phyloP scores from a whole-genome alignment of 306 rosid genomes.

The Chamaecrista fasciculata region DNA sequence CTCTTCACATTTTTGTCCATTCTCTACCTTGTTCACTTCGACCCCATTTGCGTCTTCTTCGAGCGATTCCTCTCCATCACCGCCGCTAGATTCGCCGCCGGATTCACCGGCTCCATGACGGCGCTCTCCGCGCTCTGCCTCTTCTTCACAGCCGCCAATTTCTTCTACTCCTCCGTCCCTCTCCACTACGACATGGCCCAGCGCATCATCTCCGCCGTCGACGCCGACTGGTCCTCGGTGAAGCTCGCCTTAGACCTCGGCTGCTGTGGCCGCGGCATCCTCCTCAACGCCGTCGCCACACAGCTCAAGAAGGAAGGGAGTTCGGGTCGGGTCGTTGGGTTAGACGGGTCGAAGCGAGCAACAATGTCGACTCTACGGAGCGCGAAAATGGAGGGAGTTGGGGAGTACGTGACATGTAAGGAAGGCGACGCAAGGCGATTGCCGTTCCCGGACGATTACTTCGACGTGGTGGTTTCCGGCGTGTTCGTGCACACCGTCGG shows the following conservation, averaged over 20 bases:
- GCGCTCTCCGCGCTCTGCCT: slow-evolving; percentile 84
- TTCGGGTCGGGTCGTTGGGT: slow-evolving; percentile 89
- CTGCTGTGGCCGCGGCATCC: slow-evolving; percentile 96
- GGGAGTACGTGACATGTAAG: slow-evolving; percentile 90
- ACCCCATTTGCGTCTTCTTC: slow-evolving; percentile 53
- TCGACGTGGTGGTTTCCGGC: slow-evolving; percentile 94
- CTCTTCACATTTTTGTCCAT: slow-evolving; percentile 65
- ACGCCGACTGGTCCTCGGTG: slow-evolving; percentile 90
- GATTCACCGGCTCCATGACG: slow-evolving; percentile 76
- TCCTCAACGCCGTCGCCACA: slow-evolving; percentile 89
- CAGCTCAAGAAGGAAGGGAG: slow-evolving; percentile 88
- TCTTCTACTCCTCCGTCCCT: slow-evolving; percentile 89
- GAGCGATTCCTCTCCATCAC: slow-evolving; percentile 48
- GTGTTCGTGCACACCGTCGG: slow-evolving; percentile 93
- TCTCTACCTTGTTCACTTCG: slow-evolving; percentile 65
- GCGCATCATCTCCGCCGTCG: slow-evolving; percentile 78
- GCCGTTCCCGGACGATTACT: slow-evolving; percentile 85
- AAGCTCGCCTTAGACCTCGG: slow-evolving; percentile 93
- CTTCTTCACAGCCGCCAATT: slow-evolving; percentile 82
- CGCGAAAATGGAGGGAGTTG: slow-evolving; percentile 85
- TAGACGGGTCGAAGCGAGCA: slow-evolving; percentile 60
- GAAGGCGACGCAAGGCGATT: slow-evolving; percentile 85
- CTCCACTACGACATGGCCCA: slow-evolving; percentile 92
- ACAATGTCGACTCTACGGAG: slow-evolving; percentile 63
- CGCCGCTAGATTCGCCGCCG: slow-evolving; percentile 84